Evolutionary conservation across 78 protist genomes (phyloP).

Genomic region (Isochrysis galbana): DNA sequence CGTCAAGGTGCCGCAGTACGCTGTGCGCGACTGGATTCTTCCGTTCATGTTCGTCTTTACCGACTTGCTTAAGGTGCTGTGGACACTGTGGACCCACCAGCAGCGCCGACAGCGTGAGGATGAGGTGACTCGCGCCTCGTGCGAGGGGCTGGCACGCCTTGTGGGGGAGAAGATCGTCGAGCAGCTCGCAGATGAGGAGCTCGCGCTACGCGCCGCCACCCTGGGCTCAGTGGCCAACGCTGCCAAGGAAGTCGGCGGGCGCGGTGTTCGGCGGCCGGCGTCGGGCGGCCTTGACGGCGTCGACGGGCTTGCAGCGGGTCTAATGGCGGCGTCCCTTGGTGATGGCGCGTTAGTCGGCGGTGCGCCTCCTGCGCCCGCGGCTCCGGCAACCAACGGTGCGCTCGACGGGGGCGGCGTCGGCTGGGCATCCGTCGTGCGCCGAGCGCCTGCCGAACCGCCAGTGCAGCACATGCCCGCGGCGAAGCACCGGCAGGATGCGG

Average conservation of each 20-base stretch:
- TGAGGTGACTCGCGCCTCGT: not conserved
- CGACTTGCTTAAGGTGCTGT: not conserved
- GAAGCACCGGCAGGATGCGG: not conserved
- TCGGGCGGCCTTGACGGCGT: not conserved
- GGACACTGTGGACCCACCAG: not conserved
- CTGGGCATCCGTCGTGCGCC: slow-evolving; percentile 15
- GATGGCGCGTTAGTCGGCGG: not conserved
- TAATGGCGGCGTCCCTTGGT: not conserved
- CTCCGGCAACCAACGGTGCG: not conserved
- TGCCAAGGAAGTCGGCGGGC: not conserved
- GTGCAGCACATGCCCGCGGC: not conserved
- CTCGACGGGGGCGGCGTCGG: not conserved
- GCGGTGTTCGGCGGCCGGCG: too few relatives aligned
- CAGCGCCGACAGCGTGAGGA: not conserved
- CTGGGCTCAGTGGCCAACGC: not conserved
- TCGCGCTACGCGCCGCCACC: not conserved
- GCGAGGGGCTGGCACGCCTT: not conserved
- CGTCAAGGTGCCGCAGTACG: not conserved
- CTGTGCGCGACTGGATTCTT: not conserved
- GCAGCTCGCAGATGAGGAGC: not conserved
- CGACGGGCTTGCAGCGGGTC: not conserved
- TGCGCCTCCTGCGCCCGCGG: not conserved
- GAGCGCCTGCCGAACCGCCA: not conserved
- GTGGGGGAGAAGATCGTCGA: not conserved
- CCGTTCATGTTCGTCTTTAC: not conserved